Evolutionary conservation across 225 moss, liverwort and hornwort genomes (phyloP).

Genomic region (Rhytidiadelphus loreus): DNA sequence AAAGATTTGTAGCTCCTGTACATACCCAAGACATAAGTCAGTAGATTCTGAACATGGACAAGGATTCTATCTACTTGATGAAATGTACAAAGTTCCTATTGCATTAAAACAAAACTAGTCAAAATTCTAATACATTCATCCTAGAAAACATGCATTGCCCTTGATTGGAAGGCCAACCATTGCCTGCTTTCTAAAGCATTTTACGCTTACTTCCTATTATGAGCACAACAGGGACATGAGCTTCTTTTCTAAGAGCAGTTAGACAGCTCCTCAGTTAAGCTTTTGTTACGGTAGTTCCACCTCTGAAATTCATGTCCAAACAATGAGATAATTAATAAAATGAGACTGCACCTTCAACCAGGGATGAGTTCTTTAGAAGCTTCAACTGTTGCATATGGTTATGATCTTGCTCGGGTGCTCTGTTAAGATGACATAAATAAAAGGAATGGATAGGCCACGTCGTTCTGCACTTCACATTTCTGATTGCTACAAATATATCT

Average conservation of each 20-base stretch:
- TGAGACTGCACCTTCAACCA: background rate
- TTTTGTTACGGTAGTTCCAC: too few species aligned
- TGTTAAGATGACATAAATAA: background rate
- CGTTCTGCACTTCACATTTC: background rate
- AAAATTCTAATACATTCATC: background rate
- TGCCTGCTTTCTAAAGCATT: background rate
- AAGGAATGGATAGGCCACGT: background rate
- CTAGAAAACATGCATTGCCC: background rate
- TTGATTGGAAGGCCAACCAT: background rate
- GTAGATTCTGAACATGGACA: background rate
- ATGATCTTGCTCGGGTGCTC: background rate
- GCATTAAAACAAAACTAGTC: background rate
- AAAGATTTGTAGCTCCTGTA: background rate
- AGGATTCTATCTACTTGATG: background rate
- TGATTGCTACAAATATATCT: background rate
- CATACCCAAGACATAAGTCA: background rate
- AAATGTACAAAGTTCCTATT: background rate
- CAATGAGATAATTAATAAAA: background rate
- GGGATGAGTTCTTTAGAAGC: background rate
- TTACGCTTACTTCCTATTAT: too few species aligned
- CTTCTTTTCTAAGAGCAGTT: too few species aligned
- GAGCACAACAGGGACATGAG: too few species aligned
- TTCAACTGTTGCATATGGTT: background rate
- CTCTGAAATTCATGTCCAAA: background rate
- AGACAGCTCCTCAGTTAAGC: too few species aligned